Conservation (phyloP, 345 rosid species). For the Arabidopsis suecica region DNA sequence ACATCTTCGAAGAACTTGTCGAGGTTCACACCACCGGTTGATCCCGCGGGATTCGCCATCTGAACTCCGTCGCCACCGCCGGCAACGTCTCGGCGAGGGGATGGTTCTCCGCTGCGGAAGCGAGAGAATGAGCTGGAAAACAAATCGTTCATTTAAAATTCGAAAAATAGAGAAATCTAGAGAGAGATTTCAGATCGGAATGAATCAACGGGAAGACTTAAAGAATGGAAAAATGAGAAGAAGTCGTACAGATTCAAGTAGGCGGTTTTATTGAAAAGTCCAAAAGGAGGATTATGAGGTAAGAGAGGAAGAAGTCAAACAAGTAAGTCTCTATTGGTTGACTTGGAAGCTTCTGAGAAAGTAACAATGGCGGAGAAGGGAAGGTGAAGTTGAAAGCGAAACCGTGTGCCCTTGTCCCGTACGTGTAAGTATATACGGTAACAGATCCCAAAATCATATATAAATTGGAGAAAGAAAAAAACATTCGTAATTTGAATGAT, state of each 20-base stretch:
- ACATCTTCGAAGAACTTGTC: slow-evolving; percentile 87
- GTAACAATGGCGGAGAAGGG: slow-evolving; percentile 28
- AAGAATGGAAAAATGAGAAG: slow-evolving; percentile 6
- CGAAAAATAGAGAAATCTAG: neutral
- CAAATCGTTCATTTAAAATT: slow-evolving; percentile 67
- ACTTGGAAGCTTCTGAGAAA: slow-evolving; percentile 43
- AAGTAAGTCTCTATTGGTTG: slow-evolving; percentile 33
- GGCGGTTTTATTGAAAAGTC: slow-evolving; percentile 36
- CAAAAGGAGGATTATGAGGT: neutral
- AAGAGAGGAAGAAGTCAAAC: slow-evolving; percentile 39
- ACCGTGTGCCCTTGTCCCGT: neutral
- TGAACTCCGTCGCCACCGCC: slow-evolving; percentile 32
- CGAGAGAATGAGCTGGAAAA: slow-evolving; percentile 81
- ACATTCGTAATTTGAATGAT: too few relatives aligned
- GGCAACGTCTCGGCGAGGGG: slow-evolving; percentile 49
- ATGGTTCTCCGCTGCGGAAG: slow-evolving; percentile 51
- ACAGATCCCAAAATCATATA: neutral
- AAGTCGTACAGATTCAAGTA: slow-evolving; percentile 37
- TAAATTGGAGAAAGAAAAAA: too few relatives aligned
- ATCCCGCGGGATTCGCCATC: slow-evolving; percentile 42
- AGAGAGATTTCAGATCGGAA: slow-evolving; percentile 33
- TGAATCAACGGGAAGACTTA: neutral
- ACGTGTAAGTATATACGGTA: neutral
- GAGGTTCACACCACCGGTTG: slow-evolving; percentile 68
- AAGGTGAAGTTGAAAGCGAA: slow-evolving; percentile 20